Percentiles rank a stretch among this genome's conserved stretches.
Conservation (phyloP, 805 yeast species). For the Wickerhamiella azyma region DNA sequence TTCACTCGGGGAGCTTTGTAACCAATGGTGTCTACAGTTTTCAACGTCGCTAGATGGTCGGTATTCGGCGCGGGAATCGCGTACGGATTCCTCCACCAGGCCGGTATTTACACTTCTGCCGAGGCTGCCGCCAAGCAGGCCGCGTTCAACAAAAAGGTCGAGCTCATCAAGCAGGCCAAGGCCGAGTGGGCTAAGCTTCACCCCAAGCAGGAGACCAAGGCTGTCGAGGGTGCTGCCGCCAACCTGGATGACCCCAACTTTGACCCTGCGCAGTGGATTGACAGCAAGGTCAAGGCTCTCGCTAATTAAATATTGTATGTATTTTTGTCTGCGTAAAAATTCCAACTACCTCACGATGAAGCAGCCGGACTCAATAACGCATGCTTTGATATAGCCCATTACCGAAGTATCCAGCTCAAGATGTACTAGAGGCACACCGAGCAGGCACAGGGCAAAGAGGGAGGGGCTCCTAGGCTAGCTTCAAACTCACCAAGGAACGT, state of each 20-base stretch:
- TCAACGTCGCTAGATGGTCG: constrained; percentile 68
- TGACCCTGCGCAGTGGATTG: constrained; percentile 46
- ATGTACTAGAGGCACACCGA: constrained; percentile 16
- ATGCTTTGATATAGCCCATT: constrained; percentile 16
- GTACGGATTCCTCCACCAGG: constrained; percentile 81
- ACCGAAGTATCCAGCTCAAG: constrained; percentile 20
- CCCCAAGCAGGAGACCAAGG: constrained; percentile 28
- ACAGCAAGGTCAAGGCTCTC: constrained; percentile 8
- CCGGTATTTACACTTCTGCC: constrained; percentile 48
- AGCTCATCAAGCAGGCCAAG: constrained; percentile 78
- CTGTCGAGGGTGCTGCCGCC: constrained; percentile 30
- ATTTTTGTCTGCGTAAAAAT: constrained; percentile 1
- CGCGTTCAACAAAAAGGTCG: constrained; percentile 50
- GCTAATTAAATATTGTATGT: not conserved
- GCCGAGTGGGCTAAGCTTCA: constrained; percentile 66
- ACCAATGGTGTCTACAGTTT: constrained; percentile 17
- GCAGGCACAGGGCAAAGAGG: constrained; percentile 19
- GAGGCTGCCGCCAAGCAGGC: constrained; percentile 41
- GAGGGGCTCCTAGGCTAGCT: not conserved
- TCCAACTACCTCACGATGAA: constrained; percentile 12
- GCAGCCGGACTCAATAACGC: constrained; percentile 21
- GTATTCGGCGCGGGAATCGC: constrained; percentile 77
- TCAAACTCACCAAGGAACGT: no score
- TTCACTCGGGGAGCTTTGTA: not conserved
- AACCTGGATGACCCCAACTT: constrained; percentile 82